Conservation (phyloP, 1,284 basidiomycete genomes). For the Microbotryum intermedium region DNA sequence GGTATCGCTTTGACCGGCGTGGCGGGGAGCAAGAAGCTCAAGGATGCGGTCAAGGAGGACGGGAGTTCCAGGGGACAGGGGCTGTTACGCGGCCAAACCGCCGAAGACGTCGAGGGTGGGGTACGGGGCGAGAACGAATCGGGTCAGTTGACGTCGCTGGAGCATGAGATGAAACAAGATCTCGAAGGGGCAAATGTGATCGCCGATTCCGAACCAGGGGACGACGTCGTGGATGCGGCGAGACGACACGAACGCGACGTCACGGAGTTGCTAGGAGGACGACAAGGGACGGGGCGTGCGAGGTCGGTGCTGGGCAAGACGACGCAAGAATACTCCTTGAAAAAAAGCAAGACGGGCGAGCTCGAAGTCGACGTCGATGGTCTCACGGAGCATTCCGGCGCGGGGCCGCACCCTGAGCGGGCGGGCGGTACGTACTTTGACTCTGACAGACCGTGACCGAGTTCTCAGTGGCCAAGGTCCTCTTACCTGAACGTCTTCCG, state of each 20-base stretch:
- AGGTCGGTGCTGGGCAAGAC: not conserved
- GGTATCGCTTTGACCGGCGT: not conserved
- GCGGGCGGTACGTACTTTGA: not conserved
- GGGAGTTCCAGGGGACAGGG: constrained; percentile 30
- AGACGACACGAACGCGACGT: constrained; percentile 35
- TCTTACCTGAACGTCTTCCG: not conserved
- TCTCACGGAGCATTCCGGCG: not conserved
- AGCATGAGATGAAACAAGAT: constrained; percentile 7
- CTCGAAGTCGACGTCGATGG: not conserved
- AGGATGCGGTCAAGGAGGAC: constrained; percentile 39
- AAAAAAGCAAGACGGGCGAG: constrained; percentile 1
- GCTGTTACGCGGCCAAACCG: constrained; percentile 17
- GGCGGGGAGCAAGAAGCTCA: constrained; percentile 44
- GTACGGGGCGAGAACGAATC: constrained; percentile 2
- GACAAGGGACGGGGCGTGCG: constrained; percentile 4
- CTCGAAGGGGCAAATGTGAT: constrained; percentile 34
- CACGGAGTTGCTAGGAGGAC: constrained; percentile 8
- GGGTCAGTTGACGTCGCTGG: not conserved
- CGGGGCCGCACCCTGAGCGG: not conserved
- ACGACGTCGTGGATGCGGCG: constrained; percentile 37
- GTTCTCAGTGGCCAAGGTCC: too few species aligned
- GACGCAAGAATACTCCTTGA: constrained; percentile 6
- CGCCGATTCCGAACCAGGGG: constrained; percentile 32
- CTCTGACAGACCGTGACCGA: too few species aligned
- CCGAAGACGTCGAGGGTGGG: not conserved